Conservation (phyloP, 441 rosid species). For the Gossypium gossypioides region DNA sequence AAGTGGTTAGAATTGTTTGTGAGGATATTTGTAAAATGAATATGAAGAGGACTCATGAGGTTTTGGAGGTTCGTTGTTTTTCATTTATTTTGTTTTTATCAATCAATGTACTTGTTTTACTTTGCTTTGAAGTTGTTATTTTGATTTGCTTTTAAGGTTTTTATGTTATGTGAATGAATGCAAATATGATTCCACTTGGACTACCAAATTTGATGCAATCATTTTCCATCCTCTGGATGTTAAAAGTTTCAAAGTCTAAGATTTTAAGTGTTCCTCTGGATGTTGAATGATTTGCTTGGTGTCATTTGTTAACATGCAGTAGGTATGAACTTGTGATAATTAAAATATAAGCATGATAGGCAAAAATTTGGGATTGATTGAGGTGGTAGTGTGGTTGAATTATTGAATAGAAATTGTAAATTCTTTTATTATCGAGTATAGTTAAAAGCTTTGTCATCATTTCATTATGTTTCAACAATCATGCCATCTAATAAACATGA, state of each 20-base stretch:
- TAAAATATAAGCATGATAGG: background rate
- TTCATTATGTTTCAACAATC: background rate
- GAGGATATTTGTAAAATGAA: conserved; percentile 74
- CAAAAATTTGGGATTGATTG: background rate
- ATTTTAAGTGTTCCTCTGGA: background rate
- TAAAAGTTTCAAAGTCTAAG: background rate
- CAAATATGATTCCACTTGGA: background rate
- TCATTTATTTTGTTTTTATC: background rate
- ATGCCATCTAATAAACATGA: background rate
- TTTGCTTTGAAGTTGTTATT: background rate
- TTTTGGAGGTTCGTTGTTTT: conserved; percentile 63
- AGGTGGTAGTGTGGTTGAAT: background rate
- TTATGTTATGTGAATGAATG: background rate
- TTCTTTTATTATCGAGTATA: background rate
- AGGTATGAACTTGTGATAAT: background rate
- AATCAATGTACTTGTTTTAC: background rate
- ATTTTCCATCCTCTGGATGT: background rate
- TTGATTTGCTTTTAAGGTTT: background rate
- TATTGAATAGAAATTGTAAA: background rate
- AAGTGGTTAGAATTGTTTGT: conserved; percentile 76
- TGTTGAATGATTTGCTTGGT: background rate
- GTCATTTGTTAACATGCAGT: background rate
- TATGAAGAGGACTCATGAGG: conserved; percentile 94
- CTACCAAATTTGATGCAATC: background rate
- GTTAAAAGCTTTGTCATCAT: background rate